Evolutionary conservation across 2,329 filamentous ascomycete species (phyloP), one percentile per base, ranked within the genome.

Genomic region (Colletotrichum tropicale): DNA sequence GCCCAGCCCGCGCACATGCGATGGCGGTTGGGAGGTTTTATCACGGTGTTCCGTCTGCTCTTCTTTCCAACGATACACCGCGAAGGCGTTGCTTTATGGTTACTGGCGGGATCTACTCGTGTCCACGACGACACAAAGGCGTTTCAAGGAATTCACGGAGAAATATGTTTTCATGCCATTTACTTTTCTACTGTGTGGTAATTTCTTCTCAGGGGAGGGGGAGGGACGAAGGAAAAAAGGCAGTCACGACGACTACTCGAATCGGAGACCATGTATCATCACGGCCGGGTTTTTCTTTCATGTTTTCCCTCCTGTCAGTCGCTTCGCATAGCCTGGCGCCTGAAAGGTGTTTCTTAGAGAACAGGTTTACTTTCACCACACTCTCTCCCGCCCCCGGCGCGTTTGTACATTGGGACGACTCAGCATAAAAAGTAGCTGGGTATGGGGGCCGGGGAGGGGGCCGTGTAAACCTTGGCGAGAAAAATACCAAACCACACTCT

Each of bases 1-100:
- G 43, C 18, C 62, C 72, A 43, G 64, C 61, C 2, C 30, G 36
- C 38, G 60, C 34, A 10, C 0, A 43, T 43, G 38, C 38, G 38
- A 43, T 43, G 38, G 38, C 38, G 38, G 38, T 6, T 43, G 34
- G 32, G 32, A 34, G 13, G 62, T 26, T 56, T 48, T 28, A 38
- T 6, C 15, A 28, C 26, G 24, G 18, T 52, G 38, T 26, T 24
- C 21, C 34, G 16, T 30, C 4, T 60, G 26, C n/a, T 62, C 21
- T 56, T 13, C 28, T 4, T 61, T 75, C 58, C n/a, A 55, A 75
- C 28, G 73, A 75, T 75, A 75, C 73, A 75, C 73, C 73, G 70
- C 73, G 43, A 52, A 65, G 73, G 73, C 73, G 73, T 75, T 75
- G 73, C 38, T 68, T 75, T 75, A 66, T 55, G 28, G 48, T 15